Evolutionary conservation across 768 basidiomycete genomes (phyloP), one percentile per base, ranked within the genome.

Genomic region (Gloeopeniophorella convolvens): DNA sequence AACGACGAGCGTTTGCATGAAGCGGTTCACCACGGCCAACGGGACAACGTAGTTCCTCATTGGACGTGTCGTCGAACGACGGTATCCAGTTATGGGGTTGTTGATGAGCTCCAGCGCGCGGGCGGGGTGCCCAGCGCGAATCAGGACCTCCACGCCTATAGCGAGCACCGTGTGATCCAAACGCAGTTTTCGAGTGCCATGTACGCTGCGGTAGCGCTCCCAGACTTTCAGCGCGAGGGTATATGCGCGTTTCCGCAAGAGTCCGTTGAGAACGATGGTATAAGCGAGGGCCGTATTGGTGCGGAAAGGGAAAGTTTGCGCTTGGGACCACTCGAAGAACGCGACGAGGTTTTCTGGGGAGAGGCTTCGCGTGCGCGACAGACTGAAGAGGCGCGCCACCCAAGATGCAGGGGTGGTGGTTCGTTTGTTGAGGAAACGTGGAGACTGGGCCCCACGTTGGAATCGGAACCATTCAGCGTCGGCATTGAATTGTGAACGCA

Each of bases 21-120:
- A 73, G n/a, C 40, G 47, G 13, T 62, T 66, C 32, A 69, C 21
- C 1, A 58, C 30, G 15, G 45, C 54, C 21, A 12, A n/a, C 2
- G 42, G 46, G 32, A 40, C 15, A 15, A 11, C 16, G 4, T 18
- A n/a, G n/a, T n/a, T 43, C 24, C 10, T 30, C 23, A 12, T 20
- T 13, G 21, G n/a, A n/a, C n/a, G n/a, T n/a, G n/a, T n/a, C n/a
- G n/a, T n/a, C n/a, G n/a, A n/a, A n/a, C n/a, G n/a, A n/a, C n/a
- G n/a, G 51, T 68, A 69, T 16, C 43, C 20, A 23, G 66, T 62
- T 13, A 31, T 2, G 8, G 16, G 6, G 23, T 4, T 27, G 5
- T 81, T 74, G 13, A 85, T 66, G n/a, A 77, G 54, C 27, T 62
- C 66, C 34, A 84, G 69, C 0, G 81, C 84, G 20, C 68, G 63